Base-by-base conservation (phyloP, 1,139 yeast genomes). In the Kodamaea plutei region DNA sequence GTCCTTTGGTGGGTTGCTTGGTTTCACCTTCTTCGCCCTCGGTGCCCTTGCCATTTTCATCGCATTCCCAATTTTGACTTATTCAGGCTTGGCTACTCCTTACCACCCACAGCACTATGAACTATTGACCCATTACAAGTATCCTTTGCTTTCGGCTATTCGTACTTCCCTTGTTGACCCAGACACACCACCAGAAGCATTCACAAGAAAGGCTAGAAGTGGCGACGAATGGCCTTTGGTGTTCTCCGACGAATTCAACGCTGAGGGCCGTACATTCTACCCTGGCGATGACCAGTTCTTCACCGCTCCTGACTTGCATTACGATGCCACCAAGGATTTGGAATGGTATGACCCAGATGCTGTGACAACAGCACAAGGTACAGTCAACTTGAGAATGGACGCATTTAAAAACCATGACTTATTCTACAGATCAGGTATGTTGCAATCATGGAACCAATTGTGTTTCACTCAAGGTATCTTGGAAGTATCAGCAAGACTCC, bases 331-430 rank as follows among this genome's bases (percentile, higher is more conserved):
- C 2, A 55, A 69, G 37, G 95, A 85, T 64, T 66, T 84, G 48
- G 95, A 85, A 60, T 85, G 95, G 94, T 85, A 85, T 52, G 77
- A 76, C 39, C 95, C 95, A 3, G 95, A 84, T 53, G 93, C 93
- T 4, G 74, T 64, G 2, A 65, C 76, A 6, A 85, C 95, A 1
- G 65, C 56, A 5, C 71, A 79, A 39, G 95, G 95, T 31, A 64
- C 84, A 2, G 58, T 84, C 26, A 61, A 62, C 28, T 48, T 85
- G n/a, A 65, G 77, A 32, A 61, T 85, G 73, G 95, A 84, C 48
- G 88, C 93, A 4, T 79, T 61, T 50, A 61, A 73, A 40, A 82
- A 79, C 50, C 91, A 84, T 54, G 69, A 78, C 43, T 61, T 85
- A 39, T 79, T 72, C 49, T 85, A 84, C 56, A 69, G 94, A 39